Evolutionary conservation across 176 grass and related monocot species (phyloP).

Genomic region (Thalia dealbata): DNA sequence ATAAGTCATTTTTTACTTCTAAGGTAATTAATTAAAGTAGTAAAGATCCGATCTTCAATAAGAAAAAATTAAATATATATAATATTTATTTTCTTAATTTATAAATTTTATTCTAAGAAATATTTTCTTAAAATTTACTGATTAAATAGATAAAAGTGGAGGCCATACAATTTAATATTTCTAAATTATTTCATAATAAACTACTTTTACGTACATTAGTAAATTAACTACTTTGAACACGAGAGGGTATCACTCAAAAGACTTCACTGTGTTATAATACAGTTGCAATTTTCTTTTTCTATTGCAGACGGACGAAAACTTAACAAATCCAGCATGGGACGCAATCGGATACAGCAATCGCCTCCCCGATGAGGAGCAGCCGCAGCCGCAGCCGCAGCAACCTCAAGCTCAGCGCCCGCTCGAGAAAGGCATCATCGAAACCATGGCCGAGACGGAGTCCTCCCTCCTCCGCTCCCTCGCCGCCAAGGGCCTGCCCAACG

Average conservation of each 20-base stretch:
- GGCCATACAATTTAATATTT: no score
- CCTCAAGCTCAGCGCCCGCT: conserved; percentile 42
- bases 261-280: not conserved
- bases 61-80: no score
- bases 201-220: no score
- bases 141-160: no score
- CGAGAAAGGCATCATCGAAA: conserved; percentile 67
- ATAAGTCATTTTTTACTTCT: no score
- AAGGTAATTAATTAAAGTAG: no score
- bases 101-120: no score
- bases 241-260: no score
- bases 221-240: no score
- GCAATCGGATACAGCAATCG: conserved; percentile 64
- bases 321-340: conserved; percentile 53
- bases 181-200: no score
- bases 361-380: conserved; percentile 4
- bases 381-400: conserved; percentile 8
- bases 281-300: not conserved
- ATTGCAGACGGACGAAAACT: conserved; percentile 58
- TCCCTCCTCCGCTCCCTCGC: conserved; percentile 33
- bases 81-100: no score
- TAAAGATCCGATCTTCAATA: no score
- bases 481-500: conserved; percentile 32
- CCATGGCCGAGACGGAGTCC: conserved; percentile 31
- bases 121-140: not conserved